A percentile compares a stretch with the other conserved stretches of the same genome.
phyloP scores from a whole-genome alignment of 257 asterid species.

The Echites panduratus region DNA sequence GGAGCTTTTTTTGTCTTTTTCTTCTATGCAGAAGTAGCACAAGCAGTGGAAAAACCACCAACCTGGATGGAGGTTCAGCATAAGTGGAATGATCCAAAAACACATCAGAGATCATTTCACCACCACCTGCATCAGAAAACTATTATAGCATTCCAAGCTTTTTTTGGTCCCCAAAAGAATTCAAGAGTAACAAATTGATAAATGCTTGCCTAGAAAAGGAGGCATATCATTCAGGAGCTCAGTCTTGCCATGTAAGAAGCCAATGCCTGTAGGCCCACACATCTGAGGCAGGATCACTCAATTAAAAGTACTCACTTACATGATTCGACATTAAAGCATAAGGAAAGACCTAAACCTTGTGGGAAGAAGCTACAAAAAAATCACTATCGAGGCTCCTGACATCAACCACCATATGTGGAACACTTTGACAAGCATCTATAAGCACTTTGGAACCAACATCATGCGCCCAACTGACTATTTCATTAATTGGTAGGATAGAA shows the following conservation, averaged over 20 bases:
- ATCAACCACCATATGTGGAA: slow-evolving; percentile 92
- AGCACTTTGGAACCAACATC: slow-evolving; percentile 89
- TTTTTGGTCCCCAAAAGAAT: no score
- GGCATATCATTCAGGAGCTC: slow-evolving; percentile 82
- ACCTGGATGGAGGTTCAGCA: slow-evolving; percentile 98
- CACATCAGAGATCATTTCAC: slow-evolving; percentile 97
- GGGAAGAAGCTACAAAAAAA: slow-evolving; percentile 97
- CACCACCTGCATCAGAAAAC: slow-evolving; percentile 61
- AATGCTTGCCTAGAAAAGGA: slow-evolving; percentile 77
- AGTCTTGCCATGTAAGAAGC: slow-evolving; percentile 83
- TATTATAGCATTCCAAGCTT: slow-evolving; percentile 18
- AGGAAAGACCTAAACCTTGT: slow-evolving; percentile 61
- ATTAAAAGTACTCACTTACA: slow-evolving; percentile 35
- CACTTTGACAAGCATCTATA: slow-evolving; percentile 98
- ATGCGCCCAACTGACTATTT: slow-evolving; percentile 85
- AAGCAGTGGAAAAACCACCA: no score
- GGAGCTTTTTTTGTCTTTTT: neutral
- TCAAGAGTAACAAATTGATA: neutral
- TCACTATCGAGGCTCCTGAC: slow-evolving; percentile 72
- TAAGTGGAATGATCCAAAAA: slow-evolving; percentile 83
- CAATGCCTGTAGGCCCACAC: slow-evolving; percentile 99
- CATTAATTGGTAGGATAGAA: slow-evolving; percentile 75
- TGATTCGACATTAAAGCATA: slow-evolving; percentile 21
- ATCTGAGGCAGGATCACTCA: slow-evolving; percentile 86
- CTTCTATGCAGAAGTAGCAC: neutral